Conservation (phyloP, 2,329 filamentous ascomycete species). For the Scedosporium boydii region DNA sequence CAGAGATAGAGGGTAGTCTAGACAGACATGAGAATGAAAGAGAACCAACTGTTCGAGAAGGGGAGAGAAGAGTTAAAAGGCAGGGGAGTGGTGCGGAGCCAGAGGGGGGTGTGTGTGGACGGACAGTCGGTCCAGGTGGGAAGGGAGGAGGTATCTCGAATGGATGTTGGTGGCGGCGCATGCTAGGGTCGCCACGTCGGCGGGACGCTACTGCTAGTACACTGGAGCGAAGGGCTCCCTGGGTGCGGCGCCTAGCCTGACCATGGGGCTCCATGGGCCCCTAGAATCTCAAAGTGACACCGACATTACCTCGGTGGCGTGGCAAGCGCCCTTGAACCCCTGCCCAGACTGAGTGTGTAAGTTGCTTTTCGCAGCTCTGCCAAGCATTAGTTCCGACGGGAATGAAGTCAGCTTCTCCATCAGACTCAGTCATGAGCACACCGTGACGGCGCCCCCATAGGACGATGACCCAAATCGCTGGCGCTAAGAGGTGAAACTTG, state of each 20-base stretch:
- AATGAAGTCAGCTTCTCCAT: background rate
- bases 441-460: background rate
- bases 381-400: background rate
- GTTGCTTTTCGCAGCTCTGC: background rate
- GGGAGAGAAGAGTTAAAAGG: background rate
- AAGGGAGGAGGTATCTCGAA: background rate
- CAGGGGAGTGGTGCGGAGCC: background rate
- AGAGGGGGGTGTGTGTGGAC: background rate
- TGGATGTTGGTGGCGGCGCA: background rate
- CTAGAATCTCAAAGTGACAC: background rate
- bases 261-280: no score
- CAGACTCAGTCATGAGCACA: background rate
- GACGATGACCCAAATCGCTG: background rate
- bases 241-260: background rate
- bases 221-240: background rate
- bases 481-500: background rate
- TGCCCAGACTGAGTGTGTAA: background rate
- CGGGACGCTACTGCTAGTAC: background rate
- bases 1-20: background rate
- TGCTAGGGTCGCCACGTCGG: background rate
- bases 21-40: background rate
- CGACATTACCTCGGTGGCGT: background rate
- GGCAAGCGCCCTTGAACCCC: background rate
- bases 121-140: background rate
- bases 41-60: background rate